Conservation (phyloP, 257 asterid species). For the Lycium ferocissimum region DNA sequence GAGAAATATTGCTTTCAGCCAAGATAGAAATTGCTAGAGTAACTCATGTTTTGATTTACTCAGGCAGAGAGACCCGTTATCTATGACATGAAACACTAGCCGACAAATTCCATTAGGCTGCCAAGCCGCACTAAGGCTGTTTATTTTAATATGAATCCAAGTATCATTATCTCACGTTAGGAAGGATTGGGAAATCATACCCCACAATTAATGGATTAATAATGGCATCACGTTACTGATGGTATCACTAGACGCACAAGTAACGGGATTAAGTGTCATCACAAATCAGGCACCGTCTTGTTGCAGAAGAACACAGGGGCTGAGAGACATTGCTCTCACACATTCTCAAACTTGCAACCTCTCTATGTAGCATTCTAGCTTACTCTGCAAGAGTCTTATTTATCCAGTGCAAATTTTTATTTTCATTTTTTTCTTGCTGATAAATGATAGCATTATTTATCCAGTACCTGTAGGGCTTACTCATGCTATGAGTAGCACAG, state of each 20-base stretch:
- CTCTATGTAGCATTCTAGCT: not conserved
- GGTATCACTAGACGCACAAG: not conserved
- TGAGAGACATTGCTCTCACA: not conserved
- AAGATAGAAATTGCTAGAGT: not conserved
- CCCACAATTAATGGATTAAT: constrained; percentile 2
- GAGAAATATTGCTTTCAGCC: not conserved
- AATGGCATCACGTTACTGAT: not conserved
- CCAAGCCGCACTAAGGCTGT: not conserved
- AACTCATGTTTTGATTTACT: constrained; percentile 8
- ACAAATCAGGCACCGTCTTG: constrained; percentile 4
- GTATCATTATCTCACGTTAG: not conserved
- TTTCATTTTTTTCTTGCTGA: not conserved
- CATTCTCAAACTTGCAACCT: not conserved
- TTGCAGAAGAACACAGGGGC: not conserved
- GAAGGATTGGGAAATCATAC: not conserved
- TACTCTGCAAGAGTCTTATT: not conserved
- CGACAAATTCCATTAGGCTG: not conserved
- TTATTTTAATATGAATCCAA: constrained; percentile 9
- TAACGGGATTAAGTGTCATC: not conserved
- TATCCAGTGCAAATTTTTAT: not conserved
- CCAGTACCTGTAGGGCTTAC: not conserved
- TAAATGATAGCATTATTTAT: not conserved
- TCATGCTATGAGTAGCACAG: not conserved
- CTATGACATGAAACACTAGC: constrained; percentile 4
- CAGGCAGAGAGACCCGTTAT: not conserved